Percentiles rank a stretch among this genome's conserved stretches.
These are phyloP conservation scores for Ceratobasidium sp. DNA, from an alignment of 1,284 basidiomycete genomes.

Conservation along the genomic window DNA sequence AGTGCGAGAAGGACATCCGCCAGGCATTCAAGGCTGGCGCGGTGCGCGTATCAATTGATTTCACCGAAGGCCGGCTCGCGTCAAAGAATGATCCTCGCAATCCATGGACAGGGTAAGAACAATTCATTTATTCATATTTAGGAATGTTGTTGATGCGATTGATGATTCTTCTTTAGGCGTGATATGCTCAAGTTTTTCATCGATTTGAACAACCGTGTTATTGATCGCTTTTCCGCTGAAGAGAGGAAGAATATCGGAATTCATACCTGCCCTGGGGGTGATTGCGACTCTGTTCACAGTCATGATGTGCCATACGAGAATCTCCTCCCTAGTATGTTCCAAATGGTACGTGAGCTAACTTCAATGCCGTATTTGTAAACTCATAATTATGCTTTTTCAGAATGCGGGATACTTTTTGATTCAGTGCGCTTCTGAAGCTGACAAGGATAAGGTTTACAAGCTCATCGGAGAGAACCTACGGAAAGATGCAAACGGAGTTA, in stretches of 20 bases:
- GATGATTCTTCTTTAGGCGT: background rate
- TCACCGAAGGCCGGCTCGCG: slow-evolving; percentile 48
- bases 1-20: slow-evolving; percentile 49
- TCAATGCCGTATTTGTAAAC: background rate
- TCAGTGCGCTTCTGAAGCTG: slow-evolving; percentile 45
- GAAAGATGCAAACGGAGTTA: slow-evolving; percentile 47
- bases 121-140: background rate
- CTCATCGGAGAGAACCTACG: slow-evolving; percentile 47
- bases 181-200: slow-evolving; percentile 47
- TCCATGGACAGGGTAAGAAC: slow-evolving; percentile 45
- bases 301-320: slow-evolving; percentile 46
- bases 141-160: too few species aligned
- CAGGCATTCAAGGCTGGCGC: slow-evolving; percentile 47
- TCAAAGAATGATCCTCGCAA: slow-evolving; percentile 46
- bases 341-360: slow-evolving; percentile 19
- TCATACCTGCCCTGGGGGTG: slow-evolving; percentile 48
- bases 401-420: slow-evolving; percentile 48
- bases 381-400: background rate
- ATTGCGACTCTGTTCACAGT: slow-evolving; percentile 47
- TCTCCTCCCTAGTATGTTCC: slow-evolving; percentile 46
- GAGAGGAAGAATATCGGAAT: slow-evolving; percentile 48
- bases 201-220: slow-evolving; percentile 47
- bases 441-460: slow-evolving; percentile 47
- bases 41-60: slow-evolving; percentile 47
- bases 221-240: slow-evolving; percentile 46